These are phyloP conservation scores for Singerocomus rubriflavus DNA, from an alignment of 1,284 basidiomycete species.

Conservation along the genomic window DNA sequence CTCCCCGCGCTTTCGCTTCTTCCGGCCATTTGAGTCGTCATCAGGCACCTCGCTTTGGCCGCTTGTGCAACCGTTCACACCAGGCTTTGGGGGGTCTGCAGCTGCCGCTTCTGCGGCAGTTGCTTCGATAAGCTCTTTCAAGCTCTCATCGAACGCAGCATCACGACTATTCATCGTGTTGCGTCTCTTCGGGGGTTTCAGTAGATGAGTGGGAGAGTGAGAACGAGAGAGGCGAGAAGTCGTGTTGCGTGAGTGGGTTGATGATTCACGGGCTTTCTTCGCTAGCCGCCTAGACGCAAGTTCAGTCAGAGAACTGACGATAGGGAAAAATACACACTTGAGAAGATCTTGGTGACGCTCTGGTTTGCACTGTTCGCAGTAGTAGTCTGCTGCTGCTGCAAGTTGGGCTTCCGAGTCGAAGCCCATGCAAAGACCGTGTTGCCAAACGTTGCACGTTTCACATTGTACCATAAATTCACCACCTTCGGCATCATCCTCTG, in stretches of 20 bases:
- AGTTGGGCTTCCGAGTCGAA: slow-evolving; percentile 83
- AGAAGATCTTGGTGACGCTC: slow-evolving; percentile 79
- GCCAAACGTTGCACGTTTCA: slow-evolving; percentile 97
- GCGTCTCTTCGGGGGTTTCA: slow-evolving; percentile 72
- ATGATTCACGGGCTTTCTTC: slow-evolving; percentile 63
- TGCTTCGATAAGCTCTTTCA: slow-evolving; percentile 68
- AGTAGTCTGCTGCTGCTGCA: slow-evolving; percentile 80
- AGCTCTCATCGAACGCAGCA: slow-evolving; percentile 88
- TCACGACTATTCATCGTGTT: slow-evolving; percentile 98
- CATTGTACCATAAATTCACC: slow-evolving; percentile 97
- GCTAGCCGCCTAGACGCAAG: slow-evolving; percentile 49
- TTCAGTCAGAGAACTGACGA: slow-evolving; percentile 10
- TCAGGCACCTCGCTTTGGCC: slow-evolving; percentile 41
- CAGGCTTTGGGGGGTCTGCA: slow-evolving; percentile 30
- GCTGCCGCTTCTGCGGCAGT: slow-evolving; percentile 64
- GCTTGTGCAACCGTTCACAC: slow-evolving; percentile 28
- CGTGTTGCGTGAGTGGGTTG: slow-evolving; percentile 51
- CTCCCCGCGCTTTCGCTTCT: slow-evolving; percentile 71
- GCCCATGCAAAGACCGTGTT: slow-evolving; percentile 97
- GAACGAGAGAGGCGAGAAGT: slow-evolving; percentile 67
- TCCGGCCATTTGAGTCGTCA: slow-evolving; percentile 50
- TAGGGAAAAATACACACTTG: slow-evolving; percentile 48
- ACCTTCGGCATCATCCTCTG: slow-evolving; percentile 73
- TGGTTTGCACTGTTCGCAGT: slow-evolving; percentile 92
- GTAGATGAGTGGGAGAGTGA: slow-evolving; percentile 62